Conservation (phyloP, 106 monocot species). For the Acanthochlamys bracteata region DNA sequence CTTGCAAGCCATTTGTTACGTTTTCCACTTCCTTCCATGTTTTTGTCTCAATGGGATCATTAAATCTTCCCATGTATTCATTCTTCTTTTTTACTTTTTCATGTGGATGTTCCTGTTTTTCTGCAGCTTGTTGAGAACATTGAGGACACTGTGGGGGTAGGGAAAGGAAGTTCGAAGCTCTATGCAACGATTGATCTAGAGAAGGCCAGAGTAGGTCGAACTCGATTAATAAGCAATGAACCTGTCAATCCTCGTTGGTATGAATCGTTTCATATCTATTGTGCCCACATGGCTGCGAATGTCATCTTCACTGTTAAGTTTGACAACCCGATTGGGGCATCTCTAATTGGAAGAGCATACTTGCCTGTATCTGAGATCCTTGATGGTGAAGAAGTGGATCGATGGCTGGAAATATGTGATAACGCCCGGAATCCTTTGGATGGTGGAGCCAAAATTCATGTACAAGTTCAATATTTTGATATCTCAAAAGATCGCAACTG, state of each 20-base stretch:
- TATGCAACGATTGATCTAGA: slow-evolving; percentile 69
- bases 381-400: slow-evolving; percentile 41
- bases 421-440: slow-evolving; percentile 25
- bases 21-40: no score
- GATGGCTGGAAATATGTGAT: slow-evolving; percentile 57
- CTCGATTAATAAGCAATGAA: slow-evolving; percentile 39
- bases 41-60: no score
- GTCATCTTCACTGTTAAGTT: slow-evolving; percentile 61
- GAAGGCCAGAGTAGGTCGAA: slow-evolving; percentile 75
- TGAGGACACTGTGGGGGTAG: slow-evolving; percentile 32
- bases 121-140: slow-evolving; percentile 45
- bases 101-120: neutral
- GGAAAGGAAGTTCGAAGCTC: slow-evolving; percentile 22
- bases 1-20: no score
- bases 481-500: slow-evolving; percentile 40
- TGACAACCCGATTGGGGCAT: slow-evolving; percentile 41
- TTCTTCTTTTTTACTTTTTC: neutral
- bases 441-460: slow-evolving; percentile 53
- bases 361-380: slow-evolving; percentile 46
- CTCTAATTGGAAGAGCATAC: slow-evolving; percentile 55
- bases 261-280: slow-evolving; percentile 73
- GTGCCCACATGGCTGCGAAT: slow-evolving; percentile 46
- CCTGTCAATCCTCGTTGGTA: slow-evolving; percentile 55
- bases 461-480: slow-evolving; percentile 53
- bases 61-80: neutral